These are phyloP conservation scores for Dalbergia cultrata DNA, from an alignment of 306 rosid genomes.

Conservation along the genomic window DNA sequence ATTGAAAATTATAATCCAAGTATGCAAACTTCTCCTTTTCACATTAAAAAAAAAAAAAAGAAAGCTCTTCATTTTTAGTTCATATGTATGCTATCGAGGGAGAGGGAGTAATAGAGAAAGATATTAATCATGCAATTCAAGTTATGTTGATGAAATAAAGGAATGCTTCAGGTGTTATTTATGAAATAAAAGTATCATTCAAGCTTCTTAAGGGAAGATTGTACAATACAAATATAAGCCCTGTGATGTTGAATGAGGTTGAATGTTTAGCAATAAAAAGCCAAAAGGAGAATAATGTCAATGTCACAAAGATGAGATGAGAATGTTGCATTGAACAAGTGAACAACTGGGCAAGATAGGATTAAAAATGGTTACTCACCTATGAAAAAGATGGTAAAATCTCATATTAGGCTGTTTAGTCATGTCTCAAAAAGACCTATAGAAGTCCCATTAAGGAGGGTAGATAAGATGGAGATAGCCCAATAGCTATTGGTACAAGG, in stretches of 20 bases:
- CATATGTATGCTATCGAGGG: constrained; percentile 6
- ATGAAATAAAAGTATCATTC: too few species aligned
- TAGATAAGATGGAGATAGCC: neutral
- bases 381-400: neutral
- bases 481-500: neutral
- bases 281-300: neutral
- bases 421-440: neutral
- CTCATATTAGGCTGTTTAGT: neutral
- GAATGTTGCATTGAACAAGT: neutral
- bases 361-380: neutral
- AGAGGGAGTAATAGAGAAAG: too few species aligned
- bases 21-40: neutral
- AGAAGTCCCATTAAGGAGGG: neutral
- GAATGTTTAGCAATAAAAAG: neutral
- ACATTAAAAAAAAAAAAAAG: too few species aligned
- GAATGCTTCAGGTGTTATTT: too few species aligned
- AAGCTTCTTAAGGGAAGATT: too few species aligned
- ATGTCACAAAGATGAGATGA: neutral
- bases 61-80: neutral
- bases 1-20: neutral
- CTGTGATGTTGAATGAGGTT: neutral
- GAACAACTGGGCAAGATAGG: too few species aligned
- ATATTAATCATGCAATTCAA: too few species aligned
- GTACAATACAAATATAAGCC: neutral
- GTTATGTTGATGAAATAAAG: too few species aligned